Percentiles rank a stretch among this genome's conserved stretches.
Evolutionary conservation across 1,284 basidiomycete species (phyloP).

Genomic region (Moesziomyces antarcticus): DNA sequence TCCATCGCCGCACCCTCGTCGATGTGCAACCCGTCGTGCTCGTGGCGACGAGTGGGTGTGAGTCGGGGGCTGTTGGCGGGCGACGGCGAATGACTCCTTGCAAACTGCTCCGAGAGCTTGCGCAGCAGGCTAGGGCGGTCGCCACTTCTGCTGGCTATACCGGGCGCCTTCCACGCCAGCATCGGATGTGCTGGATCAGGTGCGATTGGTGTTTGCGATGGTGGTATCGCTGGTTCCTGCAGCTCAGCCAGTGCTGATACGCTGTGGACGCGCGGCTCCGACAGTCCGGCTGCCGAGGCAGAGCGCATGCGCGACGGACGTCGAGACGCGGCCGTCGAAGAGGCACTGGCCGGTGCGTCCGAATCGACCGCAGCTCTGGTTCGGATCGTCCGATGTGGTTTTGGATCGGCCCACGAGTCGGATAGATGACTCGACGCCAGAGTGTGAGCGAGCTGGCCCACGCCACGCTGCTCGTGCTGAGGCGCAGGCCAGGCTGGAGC

Average conservation of each 20-base stretch:
- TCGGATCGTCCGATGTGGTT: not conserved
- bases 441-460: constrained; percentile 6
- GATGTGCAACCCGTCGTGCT: constrained; percentile 10
- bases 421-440: constrained; percentile 5
- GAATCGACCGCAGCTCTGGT: not conserved
- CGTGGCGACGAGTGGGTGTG: constrained; percentile 6
- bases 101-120: constrained; percentile 41
- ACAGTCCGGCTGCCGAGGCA: constrained; percentile 26
- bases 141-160: not conserved
- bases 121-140: constrained; percentile 28
- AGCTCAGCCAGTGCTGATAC: constrained; percentile 30
- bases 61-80: constrained; percentile 25
- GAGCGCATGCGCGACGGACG: constrained; percentile 27
- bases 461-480: not conserved
- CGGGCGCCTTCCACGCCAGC: constrained; percentile 1
- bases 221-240: constrained; percentile 3
- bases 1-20: constrained; percentile 1
- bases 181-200: constrained; percentile 6
- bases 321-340: not conserved
- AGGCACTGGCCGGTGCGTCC: not conserved
- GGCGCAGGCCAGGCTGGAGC: not conserved
- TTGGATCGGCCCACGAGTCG: no score
- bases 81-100: constrained; percentile 22
- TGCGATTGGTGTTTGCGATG: not conserved
- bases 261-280: constrained; percentile 36